These are phyloP conservation scores for Galeopsis tetrahit DNA, from an alignment of 257 asterid species.

Conservation along the genomic window DNA sequence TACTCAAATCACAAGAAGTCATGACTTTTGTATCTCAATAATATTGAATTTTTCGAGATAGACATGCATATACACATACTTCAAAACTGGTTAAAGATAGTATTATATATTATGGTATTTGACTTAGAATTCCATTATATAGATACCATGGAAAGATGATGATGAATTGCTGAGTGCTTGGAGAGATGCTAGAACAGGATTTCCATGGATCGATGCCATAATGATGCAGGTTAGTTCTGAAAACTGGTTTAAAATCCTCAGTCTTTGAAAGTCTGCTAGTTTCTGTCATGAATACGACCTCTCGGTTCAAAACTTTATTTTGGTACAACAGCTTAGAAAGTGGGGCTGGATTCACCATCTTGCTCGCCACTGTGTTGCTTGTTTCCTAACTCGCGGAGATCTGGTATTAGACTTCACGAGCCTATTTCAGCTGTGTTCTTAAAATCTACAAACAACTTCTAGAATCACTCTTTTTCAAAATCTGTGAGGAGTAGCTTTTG, in stretches of 20 bases:
- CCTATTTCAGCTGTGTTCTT: not conserved
- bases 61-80: not conserved
- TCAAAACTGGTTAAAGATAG: constrained; percentile 5
- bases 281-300: constrained; percentile 11
- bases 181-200: constrained; percentile 96
- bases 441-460: too few species aligned
- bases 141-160: constrained; percentile 95
- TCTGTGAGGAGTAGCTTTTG: too few species aligned
- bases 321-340: constrained; percentile 62
- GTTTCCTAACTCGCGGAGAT: constrained; percentile 97
- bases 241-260: constrained; percentile 12
- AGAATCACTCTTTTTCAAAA: too few species aligned
- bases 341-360: constrained; percentile 99
- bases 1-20: not conserved
- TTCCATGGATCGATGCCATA: constrained; percentile 98
- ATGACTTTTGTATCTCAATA: not conserved
- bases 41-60: not conserved
- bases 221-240: constrained; percentile 78
- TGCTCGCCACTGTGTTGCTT: constrained; percentile 95
- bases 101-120: constrained; percentile 11
- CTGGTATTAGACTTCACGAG: constrained; percentile 53
- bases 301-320: constrained; percentile 17
- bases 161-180: constrained; percentile 77
- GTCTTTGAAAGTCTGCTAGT: constrained; percentile 7
- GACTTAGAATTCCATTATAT: not conserved